Conservation (phyloP, 768 basidiomycete genomes). For the Polyporus arcularius region DNA sequence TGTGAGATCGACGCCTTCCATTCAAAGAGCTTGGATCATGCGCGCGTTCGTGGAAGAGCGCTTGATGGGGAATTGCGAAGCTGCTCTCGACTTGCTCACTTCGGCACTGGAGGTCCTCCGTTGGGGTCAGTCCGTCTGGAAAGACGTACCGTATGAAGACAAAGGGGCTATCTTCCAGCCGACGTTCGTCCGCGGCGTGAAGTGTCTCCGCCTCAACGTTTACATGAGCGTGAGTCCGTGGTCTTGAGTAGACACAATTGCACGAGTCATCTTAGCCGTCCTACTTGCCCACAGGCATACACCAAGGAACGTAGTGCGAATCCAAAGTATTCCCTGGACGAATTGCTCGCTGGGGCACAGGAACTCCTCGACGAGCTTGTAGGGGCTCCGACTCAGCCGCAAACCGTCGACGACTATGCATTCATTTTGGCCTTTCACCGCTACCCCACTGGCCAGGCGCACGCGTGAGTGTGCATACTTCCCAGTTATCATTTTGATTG, state of each 20-base stretch:
- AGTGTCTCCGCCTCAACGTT: constrained; percentile 32
- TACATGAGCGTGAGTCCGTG: constrained; percentile 32
- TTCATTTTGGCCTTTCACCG: constrained; percentile 3
- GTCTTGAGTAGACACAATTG: too few species aligned
- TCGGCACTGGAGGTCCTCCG: constrained; percentile 42
- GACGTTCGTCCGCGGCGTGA: constrained; percentile 43
- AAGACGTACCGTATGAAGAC: constrained; percentile 36
- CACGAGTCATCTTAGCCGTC: neutral
- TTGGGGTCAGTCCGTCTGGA: constrained; percentile 43
- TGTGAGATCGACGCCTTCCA: neutral
- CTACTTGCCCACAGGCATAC: neutral
- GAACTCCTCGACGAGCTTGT: neutral
- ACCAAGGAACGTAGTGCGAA: neutral
- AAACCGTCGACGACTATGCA: neutral
- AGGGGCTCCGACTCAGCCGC: neutral
- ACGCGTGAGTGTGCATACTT: constrained; percentile 1
- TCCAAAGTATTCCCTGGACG: neutral
- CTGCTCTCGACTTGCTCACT: constrained; percentile 35
- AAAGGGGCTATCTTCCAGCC: constrained; percentile 43
- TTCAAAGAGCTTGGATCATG: constrained; percentile 41
- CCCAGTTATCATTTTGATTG: neutral
- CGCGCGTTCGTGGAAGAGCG: constrained; percentile 33
- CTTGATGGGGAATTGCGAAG: constrained; percentile 9
- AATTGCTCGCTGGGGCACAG: neutral
- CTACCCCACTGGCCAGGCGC: constrained; percentile 8